Percentiles rank a stretch among this genome's conserved stretches.
These are phyloP conservation scores for Eremochloa ophiuroides DNA, from an alignment of 176 grass and related monocot species.

Conservation along the genomic window DNA sequence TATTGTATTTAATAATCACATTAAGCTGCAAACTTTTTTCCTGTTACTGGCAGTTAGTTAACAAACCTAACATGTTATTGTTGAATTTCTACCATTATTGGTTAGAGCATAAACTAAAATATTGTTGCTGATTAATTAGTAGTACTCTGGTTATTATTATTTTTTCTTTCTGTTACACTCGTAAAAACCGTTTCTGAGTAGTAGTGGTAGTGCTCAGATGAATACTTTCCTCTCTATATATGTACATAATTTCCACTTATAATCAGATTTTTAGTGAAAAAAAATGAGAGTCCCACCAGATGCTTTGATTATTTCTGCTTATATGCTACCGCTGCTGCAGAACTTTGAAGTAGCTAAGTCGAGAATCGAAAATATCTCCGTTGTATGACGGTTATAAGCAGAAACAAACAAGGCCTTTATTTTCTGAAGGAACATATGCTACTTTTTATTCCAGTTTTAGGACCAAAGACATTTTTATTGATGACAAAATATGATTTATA, in stretches of 20 bases:
- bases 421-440: background rate
- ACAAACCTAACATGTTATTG: background rate
- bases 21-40: background rate
- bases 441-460: background rate
- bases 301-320: background rate
- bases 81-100: background rate
- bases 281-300: background rate
- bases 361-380: background rate
- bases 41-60: background rate
- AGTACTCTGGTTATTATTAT: background rate
- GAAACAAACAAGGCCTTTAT: background rate
- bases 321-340: background rate
- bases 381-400: background rate
- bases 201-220: background rate
- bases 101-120: background rate
- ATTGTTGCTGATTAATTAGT: background rate
- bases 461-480: background rate
- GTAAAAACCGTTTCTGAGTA: background rate
- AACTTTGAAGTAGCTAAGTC: background rate
- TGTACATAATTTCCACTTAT: background rate
- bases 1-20: background rate
- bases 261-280: background rate
- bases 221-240: background rate
- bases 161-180: background rate
- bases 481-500: background rate